Base-by-base conservation (phyloP, 176 grass and related monocot genomes). In the Areca catechu region DNA sequence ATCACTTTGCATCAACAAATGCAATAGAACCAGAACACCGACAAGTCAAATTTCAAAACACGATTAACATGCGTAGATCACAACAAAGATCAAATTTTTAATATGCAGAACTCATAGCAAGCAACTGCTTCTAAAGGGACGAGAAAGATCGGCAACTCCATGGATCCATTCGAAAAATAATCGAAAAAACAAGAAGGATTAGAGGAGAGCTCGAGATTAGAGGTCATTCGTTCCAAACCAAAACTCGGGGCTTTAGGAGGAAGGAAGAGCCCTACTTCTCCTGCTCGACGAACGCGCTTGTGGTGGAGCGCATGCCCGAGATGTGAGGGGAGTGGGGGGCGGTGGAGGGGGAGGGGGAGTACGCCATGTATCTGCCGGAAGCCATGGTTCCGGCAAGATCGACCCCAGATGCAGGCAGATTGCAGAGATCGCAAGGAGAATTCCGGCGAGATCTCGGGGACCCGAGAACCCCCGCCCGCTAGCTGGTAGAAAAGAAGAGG, bases 331-430 rank as follows among this genome's bases (percentile, higher is more conserved):
- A 79, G 20, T 61, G 76, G 3, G 76, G 76, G 49, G 61, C 69
- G 7, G 76, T 78, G 47, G 76, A 79, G 49, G 69, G 62, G n/a
- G 76, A 72, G 5, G 62, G 76, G 7, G 76, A 72, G 62, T 72
- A 79, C 61, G 68, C 61, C 76, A 79, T 79, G 68, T 79, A 79
- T 63, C 68, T 53, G 20, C 76, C 76, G 61, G 68, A 79, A 65
- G 68, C 63, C 76, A 79, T 79, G 53, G 61, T 63, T 51, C 43
- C 63, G 10, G 65, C 28, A 15, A 58, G 64, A 62, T 78, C 48
- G 71, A 67, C 55, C 71, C 74, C 12, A 66, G 20, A 63, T 62
- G 60, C 71, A 51, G 53, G 53, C 29, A 51, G 25, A 66, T 51
- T 22, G 20, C 47, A 49, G 17, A 16, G 74, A 62, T 65, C 9